Evolutionary conservation across 1,284 basidiomycete genomes (phyloP).

Genomic region (Marasmius sp.): DNA sequence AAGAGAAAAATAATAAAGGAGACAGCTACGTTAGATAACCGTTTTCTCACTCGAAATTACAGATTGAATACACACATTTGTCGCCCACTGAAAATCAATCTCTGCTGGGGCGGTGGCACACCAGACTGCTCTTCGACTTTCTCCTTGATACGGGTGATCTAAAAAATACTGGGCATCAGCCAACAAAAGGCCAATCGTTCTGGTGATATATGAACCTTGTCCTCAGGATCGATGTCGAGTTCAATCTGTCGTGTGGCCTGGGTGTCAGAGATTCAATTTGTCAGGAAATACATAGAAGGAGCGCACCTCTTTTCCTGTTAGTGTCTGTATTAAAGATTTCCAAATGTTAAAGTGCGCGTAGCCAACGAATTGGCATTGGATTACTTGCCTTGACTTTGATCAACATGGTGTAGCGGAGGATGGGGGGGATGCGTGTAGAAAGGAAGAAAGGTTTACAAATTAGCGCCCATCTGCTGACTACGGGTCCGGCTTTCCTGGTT

Average conservation of each 20-base stretch:
- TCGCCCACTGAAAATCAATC: constrained; percentile 92
- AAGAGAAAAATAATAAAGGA: not conserved
- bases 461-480: too few species aligned
- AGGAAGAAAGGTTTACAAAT: not conserved
- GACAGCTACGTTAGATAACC: not conserved
- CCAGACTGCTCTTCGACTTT: constrained; percentile 99
- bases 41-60: not conserved
- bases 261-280: not conserved
- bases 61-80: constrained; percentile 76
- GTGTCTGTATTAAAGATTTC: constrained; percentile 54
- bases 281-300: constrained; percentile 13
- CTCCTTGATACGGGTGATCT: constrained; percentile 97
- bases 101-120: constrained; percentile 97
- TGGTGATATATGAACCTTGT: constrained; percentile 58
- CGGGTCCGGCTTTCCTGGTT: too few species aligned
- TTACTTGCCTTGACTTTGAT: constrained; percentile 78
- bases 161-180: constrained; percentile 10
- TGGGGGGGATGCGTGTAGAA: not conserved
- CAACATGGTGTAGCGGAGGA: constrained; percentile 50
- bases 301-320: constrained; percentile 89
- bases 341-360: constrained; percentile 1
- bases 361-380: constrained; percentile 6
- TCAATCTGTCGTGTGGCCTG: constrained; percentile 66
- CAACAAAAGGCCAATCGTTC: not conserved
- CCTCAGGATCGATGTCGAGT: constrained; percentile 91